These are phyloP conservation scores for Lepidium campestre DNA, from an alignment of 441 rosid genomes.

Conservation along the genomic window DNA sequence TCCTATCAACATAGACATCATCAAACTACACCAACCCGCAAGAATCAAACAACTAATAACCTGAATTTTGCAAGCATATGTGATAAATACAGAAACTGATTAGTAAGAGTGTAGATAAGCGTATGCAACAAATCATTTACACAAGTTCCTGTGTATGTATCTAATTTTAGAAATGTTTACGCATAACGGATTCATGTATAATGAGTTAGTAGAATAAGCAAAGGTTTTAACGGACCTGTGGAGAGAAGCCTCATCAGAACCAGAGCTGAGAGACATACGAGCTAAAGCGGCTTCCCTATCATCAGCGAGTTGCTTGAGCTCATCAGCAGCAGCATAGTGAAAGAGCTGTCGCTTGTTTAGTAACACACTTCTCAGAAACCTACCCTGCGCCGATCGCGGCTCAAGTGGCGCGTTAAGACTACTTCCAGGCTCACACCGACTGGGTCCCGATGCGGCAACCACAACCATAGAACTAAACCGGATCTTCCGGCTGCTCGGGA, in stretches of 20 bases:
- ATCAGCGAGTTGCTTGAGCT: constrained; percentile 56
- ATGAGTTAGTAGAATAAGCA: not conserved
- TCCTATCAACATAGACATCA: not conserved
- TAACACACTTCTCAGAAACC: constrained; percentile 56
- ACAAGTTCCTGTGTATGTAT: not conserved
- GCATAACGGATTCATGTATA: not conserved
- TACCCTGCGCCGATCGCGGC: constrained; percentile 60
- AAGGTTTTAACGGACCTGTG: constrained; percentile 47
- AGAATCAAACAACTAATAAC: not conserved
- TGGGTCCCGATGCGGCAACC: constrained; percentile 46
- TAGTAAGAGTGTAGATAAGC: not conserved
- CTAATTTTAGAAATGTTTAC: not conserved
- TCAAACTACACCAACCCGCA: not conserved
- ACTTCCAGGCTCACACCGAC: constrained; percentile 71
- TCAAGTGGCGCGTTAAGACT: constrained; percentile 80
- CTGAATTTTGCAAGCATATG: not conserved
- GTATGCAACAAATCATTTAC: not conserved
- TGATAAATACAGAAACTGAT: not conserved
- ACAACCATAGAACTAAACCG: not conserved
- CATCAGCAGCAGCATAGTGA: constrained; percentile 63
- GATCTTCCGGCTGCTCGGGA: not conserved
- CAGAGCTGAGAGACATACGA: constrained; percentile 57
- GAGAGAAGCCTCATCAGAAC: constrained; percentile 67
- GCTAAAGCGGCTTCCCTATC: constrained; percentile 50
- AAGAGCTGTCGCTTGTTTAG: constrained; percentile 67